A percentile compares a stretch with the other conserved stretches of the same genome.
phyloP scores from a whole-genome alignment of 495 filamentous ascomycete genomes.

The Daldinia childiae region DNA sequence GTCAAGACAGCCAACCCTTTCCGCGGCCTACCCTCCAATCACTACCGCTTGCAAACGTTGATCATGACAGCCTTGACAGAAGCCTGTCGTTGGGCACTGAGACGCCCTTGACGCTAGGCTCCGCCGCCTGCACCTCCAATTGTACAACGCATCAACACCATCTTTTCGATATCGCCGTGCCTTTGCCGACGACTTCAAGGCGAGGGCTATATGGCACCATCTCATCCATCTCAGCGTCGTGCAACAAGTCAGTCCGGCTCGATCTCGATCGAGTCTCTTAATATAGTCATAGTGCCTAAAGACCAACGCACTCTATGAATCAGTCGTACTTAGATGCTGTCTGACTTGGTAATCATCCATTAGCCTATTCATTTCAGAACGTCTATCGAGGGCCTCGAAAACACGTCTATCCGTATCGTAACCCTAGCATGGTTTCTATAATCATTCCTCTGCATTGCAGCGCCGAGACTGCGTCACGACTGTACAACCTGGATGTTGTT shows the following conservation, averaged over 20 bases:
- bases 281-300: conserved; percentile 23
- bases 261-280: conserved; percentile 39
- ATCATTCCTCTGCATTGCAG: conserved; percentile 21
- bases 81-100: conserved; percentile 59
- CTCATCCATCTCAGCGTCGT: conserved; percentile 34
- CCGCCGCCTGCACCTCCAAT: conserved; percentile 50
- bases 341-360: conserved; percentile 25
- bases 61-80: conserved; percentile 46
- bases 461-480: conserved; percentile 53
- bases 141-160: conserved; percentile 63
- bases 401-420: conserved; percentile 14
- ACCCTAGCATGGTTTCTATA: conserved; percentile 13
- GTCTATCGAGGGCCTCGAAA: conserved; percentile 24
- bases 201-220: conserved; percentile 39
- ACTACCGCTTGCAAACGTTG: conserved; percentile 36
- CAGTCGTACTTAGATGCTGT: conserved; percentile 13
- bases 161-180: conserved; percentile 37
- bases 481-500: conserved; percentile 98
- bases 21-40: conserved; percentile 45
- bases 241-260: conserved; percentile 28
- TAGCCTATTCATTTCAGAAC: conserved; percentile 17
- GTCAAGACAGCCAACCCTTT: conserved; percentile 39
- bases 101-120: conserved; percentile 56
- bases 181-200: conserved; percentile 29
- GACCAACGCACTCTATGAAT: conserved; percentile 18